Conservation (phyloP, 192 early-diverging fungal species). For the Spizellomyces punctatus region DNA sequence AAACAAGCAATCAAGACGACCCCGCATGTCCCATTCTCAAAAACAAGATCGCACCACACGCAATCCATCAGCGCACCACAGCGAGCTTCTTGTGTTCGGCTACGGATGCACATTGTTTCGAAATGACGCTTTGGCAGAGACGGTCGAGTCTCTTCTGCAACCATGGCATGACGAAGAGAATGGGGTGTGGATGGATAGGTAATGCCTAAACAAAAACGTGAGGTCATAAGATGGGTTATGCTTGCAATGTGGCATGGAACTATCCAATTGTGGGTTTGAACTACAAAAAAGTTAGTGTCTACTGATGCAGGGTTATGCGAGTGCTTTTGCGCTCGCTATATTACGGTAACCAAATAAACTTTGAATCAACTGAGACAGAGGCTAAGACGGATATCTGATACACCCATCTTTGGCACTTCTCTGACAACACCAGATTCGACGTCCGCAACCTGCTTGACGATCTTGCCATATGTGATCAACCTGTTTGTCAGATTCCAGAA, state of each 20-base stretch:
- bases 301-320: neutral
- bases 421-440: slow-evolving; percentile 57
- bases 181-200: slow-evolving; percentile 51
- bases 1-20: no score
- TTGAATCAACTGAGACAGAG: neutral
- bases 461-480: slow-evolving; percentile 21
- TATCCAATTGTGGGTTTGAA: neutral
- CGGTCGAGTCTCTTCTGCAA: slow-evolving; percentile 43
- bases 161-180: slow-evolving; percentile 46
- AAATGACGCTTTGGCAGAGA: slow-evolving; percentile 39
- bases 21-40: no score
- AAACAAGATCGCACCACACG: no score
- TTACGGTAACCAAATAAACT: neutral
- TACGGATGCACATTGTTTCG: slow-evolving; percentile 52
- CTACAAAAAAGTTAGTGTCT: neutral
- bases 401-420: neutral
- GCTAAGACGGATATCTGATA: neutral
- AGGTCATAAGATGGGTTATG: no score
- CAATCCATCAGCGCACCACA: no score
- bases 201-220: neutral
- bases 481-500: slow-evolving; percentile 5
- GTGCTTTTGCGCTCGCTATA: neutral
- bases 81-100: slow-evolving; percentile 53
- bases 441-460: slow-evolving; percentile 62
- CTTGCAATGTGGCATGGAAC: neutral